Base-by-base conservation (phyloP, 192 early-diverging fungal genomes). In the Rhizophagus sp. region DNA sequence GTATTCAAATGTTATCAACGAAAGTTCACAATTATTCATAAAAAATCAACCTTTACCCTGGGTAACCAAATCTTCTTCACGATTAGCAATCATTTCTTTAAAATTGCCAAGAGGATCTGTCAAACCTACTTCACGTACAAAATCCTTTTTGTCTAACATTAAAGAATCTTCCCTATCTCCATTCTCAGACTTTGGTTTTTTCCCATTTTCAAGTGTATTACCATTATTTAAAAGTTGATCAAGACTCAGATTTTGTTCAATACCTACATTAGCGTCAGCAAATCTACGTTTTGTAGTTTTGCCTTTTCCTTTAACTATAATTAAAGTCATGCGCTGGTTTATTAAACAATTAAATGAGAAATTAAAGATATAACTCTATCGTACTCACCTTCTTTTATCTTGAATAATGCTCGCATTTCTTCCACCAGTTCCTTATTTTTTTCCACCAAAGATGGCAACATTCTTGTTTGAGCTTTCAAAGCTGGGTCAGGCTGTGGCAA, bases 61-160 rank as follows among this genome's bases (percentile, higher is more conserved):
- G 24, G 83, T 67, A n/a, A 90, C 86, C 11, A 90, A 78, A 79
- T 90, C 90, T 34, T 87, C 84, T 25, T 89, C 81, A 27, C 80
- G 81, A 34, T 90, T 83, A 13, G 66, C 78, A 34, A 92, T 64
- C 88, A 94, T 91, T n/a, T 85, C 85, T 27, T 85, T 79, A 70
- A 92, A 94, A 79, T 92, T 91, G 11, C 64, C 69, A 22, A 93
- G 85, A 12, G 92, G 92, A 73, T 91, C 85, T 2, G 84, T 82
- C 0, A 87, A 84, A 22, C 88, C 85, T 5, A 94, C 76, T 88
- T 82, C 73, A 82, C 83, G 33, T 78, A 79, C 63, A 85, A 67
- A 39, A 80, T 78, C 78, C 81, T 82, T 17, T 68, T 84, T 47
- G 69, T 79, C 17, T 62, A 6, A n/a, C 6, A 68, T 34, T 15